phyloP scores from a whole-genome alignment of 208 protist species.

The Acanthamoeba royreba region DNA sequence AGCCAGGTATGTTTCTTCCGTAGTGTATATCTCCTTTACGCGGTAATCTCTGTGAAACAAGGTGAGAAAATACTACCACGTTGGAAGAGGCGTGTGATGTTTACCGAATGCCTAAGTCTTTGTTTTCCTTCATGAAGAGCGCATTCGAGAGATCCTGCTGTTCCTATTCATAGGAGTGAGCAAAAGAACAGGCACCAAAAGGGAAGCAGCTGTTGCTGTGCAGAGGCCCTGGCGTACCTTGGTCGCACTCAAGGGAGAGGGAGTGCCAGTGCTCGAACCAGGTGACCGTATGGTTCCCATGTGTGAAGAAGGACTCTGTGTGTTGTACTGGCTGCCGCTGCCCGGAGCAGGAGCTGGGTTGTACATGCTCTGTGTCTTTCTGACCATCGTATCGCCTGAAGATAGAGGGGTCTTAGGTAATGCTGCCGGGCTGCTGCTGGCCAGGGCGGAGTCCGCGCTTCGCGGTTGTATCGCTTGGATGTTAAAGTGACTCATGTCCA shows the following conservation, averaged over 20 bases:
- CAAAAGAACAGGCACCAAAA: not conserved
- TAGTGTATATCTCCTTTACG: constrained; percentile 17
- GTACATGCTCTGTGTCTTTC: not conserved
- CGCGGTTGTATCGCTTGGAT: not conserved
- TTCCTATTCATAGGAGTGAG: not conserved
- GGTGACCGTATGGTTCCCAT: not conserved
- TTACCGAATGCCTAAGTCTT: not conserved
- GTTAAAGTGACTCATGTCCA: not conserved
- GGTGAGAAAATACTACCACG: not conserved
- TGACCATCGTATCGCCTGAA: not conserved
- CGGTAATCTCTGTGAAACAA: not conserved
- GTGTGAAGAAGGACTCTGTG: not conserved
- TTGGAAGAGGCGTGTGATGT: not conserved
- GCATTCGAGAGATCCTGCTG: not conserved
- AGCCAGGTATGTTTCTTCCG: not conserved
- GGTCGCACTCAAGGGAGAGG: not conserved
- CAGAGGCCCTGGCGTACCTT: not conserved
- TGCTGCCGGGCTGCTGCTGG: too few relatives aligned
- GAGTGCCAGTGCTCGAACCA: not conserved
- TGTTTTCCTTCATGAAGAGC: not conserved
- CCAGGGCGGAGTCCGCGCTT: too few relatives aligned
- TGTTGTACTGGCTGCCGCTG: not conserved
- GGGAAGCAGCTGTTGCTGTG: not conserved
- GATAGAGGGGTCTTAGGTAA: not conserved
- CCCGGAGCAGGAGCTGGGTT: not conserved